Percentiles rank a stretch among this genome's conserved stretches.
These are phyloP conservation scores for Pythium insidiosum DNA, from an alignment of 352 stramenopile species.

Conservation along the genomic window DNA sequence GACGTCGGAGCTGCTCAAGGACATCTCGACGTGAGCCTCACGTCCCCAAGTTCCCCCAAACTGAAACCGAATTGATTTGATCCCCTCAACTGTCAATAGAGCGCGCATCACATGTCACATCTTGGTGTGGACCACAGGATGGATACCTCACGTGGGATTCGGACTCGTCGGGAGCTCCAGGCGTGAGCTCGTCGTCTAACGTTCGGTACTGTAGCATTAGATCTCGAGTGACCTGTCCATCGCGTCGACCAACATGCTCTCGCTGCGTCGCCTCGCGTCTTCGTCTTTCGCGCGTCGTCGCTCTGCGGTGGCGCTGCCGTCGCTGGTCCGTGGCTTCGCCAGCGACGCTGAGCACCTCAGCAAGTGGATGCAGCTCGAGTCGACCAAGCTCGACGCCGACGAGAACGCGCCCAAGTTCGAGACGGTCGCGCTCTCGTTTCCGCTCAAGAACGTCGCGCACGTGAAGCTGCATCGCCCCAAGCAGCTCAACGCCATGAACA, in stretches of 20 bases:
- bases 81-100: too few relatives aligned
- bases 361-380: constrained; percentile 44
- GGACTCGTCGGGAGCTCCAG: too few relatives aligned
- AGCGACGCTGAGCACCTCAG: constrained; percentile 40
- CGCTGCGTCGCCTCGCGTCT: constrained; percentile 12
- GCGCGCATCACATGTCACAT: too few relatives aligned
- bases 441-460: constrained; percentile 51
- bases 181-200: too few relatives aligned
- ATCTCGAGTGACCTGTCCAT: too few relatives aligned
- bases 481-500: constrained; percentile 84
- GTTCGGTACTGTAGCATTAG: too few relatives aligned
- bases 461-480: constrained; percentile 79
- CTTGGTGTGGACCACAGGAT: too few relatives aligned
- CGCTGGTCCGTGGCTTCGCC: constrained; percentile 11
- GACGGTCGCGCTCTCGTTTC: constrained; percentile 34
- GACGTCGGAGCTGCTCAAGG: constrained; percentile 61
- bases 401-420: constrained; percentile 42
- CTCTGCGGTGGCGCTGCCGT: too few relatives aligned
- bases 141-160: too few relatives aligned
- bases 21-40: constrained; percentile 21
- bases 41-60: too few relatives aligned
- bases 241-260: constrained; percentile 13
- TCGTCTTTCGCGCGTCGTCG: too few relatives aligned
- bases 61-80: too few relatives aligned
- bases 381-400: constrained; percentile 25